phyloP scores from a whole-genome alignment of 2,329 filamentous ascomycete species.

The Peltaster fructicola region DNA sequence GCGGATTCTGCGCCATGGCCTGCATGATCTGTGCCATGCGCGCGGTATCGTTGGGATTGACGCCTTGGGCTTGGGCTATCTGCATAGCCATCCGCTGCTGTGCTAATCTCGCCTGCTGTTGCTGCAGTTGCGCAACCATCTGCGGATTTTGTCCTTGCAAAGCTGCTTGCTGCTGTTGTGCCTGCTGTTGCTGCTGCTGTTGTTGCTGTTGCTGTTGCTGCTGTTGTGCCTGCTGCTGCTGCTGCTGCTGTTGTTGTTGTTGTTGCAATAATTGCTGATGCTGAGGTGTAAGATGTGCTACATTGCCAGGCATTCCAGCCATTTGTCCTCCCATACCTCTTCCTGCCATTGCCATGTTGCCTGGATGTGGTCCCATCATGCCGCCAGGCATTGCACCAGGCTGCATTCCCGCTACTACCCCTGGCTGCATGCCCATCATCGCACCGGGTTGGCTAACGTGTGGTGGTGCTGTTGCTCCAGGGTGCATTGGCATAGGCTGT shows the following conservation, averaged over 20 bases:
- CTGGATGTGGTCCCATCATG: constrained; percentile 17
- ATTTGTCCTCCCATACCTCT: constrained; percentile 10
- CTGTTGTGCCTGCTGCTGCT: constrained; percentile 25
- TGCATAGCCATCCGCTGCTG: too few relatives aligned
- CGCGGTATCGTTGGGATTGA: too few relatives aligned
- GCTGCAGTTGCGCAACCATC: constrained; percentile 24
- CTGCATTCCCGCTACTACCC: constrained; percentile 62
- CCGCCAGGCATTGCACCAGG: constrained; percentile 37
- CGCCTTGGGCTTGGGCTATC: too few relatives aligned
- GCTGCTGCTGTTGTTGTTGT: constrained; percentile 14
- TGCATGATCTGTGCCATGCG: too few relatives aligned
- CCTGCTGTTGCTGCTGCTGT: constrained; percentile 19
- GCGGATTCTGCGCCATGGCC: too few relatives aligned
- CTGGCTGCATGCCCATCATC: constrained; percentile 62
- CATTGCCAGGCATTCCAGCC: constrained; percentile 25
- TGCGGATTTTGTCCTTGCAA: constrained; percentile 29
- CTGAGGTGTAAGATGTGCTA: constrained; percentile 17
- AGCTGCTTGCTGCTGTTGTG: constrained; percentile 12
- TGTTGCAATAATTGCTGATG: constrained; percentile 20
- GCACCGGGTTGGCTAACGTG: constrained; percentile 53
- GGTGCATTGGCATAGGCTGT: constrained; percentile 50
- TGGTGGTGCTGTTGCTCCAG: constrained; percentile 53
- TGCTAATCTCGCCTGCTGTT: too few relatives aligned
- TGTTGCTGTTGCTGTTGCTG: constrained; percentile 24
- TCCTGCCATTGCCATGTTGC: constrained; percentile 17